phyloP scores from a whole-genome alignment of 257 asterid species.

The Solanum clarkiae region DNA sequence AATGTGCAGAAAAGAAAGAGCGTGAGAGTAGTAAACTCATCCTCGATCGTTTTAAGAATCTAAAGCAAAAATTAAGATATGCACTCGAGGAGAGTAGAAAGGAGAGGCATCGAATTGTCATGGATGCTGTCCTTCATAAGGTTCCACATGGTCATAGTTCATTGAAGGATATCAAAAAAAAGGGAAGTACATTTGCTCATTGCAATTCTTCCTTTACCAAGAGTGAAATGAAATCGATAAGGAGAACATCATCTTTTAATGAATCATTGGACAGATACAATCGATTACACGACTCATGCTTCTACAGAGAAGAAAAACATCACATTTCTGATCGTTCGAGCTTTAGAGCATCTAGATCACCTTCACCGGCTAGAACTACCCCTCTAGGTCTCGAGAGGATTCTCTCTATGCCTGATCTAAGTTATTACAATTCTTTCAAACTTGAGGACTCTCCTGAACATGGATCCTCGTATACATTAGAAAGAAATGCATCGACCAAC shows the following conservation, averaged over 20 bases:
- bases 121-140: constrained; percentile 68
- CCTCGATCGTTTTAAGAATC: constrained; percentile 46
- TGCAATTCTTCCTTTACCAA: constrained; percentile 5
- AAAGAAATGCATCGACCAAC: neutral
- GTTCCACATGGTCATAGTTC: constrained; percentile 41
- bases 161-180: constrained; percentile 9
- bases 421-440: constrained; percentile 30
- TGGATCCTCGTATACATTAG: constrained; percentile 1
- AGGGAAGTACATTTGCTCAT: neutral
- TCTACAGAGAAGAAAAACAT: constrained; percentile 20
- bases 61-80: constrained; percentile 41
- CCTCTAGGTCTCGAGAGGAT: constrained; percentile 34
- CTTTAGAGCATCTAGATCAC: constrained; percentile 4
- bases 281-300: constrained; percentile 19
- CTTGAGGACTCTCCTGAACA: constrained; percentile 21
- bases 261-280: constrained; percentile 41
- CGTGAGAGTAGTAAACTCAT: constrained; percentile 27
- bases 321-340: constrained; percentile 11
- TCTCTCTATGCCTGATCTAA: constrained; percentile 66
- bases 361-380: constrained; percentile 5
- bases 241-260: constrained; percentile 41
- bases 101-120: constrained; percentile 53
- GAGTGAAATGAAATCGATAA: constrained; percentile 2
- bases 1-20: constrained; percentile 13
- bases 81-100: constrained; percentile 53